Evolutionary conservation across 805 yeast genomes (phyloP).

Genomic region (Kodamaea sagamina): DNA sequence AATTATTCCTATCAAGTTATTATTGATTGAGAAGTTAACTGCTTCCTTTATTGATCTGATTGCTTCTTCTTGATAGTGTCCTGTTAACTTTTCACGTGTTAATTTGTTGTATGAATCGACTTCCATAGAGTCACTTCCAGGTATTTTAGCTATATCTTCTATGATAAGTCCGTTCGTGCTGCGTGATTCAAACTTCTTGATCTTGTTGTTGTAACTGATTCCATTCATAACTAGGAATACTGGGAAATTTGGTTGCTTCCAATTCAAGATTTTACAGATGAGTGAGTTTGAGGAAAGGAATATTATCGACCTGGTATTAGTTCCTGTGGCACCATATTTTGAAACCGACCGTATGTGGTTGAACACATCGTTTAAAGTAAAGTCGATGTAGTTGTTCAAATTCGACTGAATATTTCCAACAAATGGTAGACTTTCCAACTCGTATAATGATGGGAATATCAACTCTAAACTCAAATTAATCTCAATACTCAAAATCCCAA

Average conservation of each 20-base stretch:
- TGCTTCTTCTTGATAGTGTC: slow-evolving; percentile 42
- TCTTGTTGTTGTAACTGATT: slow-evolving; percentile 37
- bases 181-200: slow-evolving; percentile 37
- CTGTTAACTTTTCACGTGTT: slow-evolving; percentile 30
- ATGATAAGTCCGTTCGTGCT: slow-evolving; percentile 44
- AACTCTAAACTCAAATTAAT: slow-evolving; percentile 75
- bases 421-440: slow-evolving; percentile 41
- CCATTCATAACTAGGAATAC: slow-evolving; percentile 84
- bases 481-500: slow-evolving; percentile 54
- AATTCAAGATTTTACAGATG: slow-evolving; percentile 90
- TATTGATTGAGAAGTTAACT: slow-evolving; percentile 72
- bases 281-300: slow-evolving; percentile 85
- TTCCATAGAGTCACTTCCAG: slow-evolving; percentile 6
- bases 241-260: slow-evolving; percentile 99
- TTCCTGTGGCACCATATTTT: slow-evolving; percentile 17
- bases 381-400: slow-evolving; percentile 76
- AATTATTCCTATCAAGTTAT: slow-evolving; percentile 83
- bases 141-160: slow-evolving; percentile 19
- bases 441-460: slow-evolving; percentile 65
- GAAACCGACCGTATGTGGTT: slow-evolving; percentile 63
- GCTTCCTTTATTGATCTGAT: slow-evolving; percentile 81
- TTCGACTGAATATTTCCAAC: slow-evolving; percentile 47
- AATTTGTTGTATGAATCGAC: slow-evolving; percentile 31
- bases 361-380: slow-evolving; percentile 68
- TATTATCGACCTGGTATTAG: slow-evolving; percentile 61